Conservation (phyloP, 2,329 filamentous ascomycete genomes). For the Ascochyta koolunga region DNA sequence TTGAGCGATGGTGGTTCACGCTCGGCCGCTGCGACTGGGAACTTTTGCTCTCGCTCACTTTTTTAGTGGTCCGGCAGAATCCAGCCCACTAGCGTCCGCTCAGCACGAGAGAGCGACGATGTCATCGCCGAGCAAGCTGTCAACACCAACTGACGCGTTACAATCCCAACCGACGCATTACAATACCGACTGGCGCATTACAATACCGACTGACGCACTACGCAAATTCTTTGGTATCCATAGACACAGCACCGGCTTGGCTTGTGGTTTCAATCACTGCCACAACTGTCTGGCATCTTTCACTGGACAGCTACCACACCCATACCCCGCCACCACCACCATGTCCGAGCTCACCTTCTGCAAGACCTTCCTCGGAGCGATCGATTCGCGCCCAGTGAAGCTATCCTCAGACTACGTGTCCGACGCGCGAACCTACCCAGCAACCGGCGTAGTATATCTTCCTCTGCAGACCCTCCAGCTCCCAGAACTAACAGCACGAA, state of each 20-base stretch:
- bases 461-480: constrained; percentile 40
- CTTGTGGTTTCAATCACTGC: not conserved
- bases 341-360: constrained; percentile 79
- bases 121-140: constrained; percentile 34
- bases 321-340: constrained; percentile 9
- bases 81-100: constrained; percentile 6
- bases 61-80: constrained; percentile 12
- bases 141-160: no score
- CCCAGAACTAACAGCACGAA: constrained; percentile 1
- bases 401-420: constrained; percentile 90
- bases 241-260: not conserved
- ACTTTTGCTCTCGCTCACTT: constrained; percentile 21
- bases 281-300: no score
- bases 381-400: constrained; percentile 80
- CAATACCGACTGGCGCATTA: no score
- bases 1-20: constrained; percentile 12
- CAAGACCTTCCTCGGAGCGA: constrained; percentile 77
- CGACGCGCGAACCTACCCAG: constrained; percentile 78
- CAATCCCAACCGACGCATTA: no score
- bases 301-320: not conserved
- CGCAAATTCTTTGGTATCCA: not conserved
- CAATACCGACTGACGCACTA: no score
- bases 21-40: constrained; percentile 15
- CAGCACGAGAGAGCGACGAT: constrained; percentile 33
- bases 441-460: constrained; percentile 73